phyloP scores from a whole-genome alignment of 192 early-diverging fungal genomes.

The Entomortierella beljakovae region DNA sequence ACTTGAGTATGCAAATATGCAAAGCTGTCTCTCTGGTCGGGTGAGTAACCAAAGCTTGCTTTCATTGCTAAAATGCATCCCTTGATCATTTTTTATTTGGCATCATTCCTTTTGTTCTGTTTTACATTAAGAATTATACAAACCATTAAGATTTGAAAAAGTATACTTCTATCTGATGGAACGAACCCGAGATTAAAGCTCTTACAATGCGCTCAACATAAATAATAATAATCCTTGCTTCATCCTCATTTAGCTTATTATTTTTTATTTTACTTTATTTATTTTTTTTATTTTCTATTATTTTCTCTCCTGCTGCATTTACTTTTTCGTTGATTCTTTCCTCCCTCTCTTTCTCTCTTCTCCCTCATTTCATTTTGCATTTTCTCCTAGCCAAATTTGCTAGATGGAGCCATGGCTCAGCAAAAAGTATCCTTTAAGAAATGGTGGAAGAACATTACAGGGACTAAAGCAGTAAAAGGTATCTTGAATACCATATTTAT shows the following conservation, averaged over 20 bases:
- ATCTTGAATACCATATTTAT: neutral
- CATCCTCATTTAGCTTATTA: neutral
- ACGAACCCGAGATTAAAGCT: too few relatives aligned
- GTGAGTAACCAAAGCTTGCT: too few relatives aligned
- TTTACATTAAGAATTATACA: too few relatives aligned
- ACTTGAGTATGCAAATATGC: too few relatives aligned
- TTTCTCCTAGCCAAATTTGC: neutral
- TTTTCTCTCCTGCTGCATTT: neutral
- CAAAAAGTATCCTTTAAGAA: slow-evolving; percentile 53
- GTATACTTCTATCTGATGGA: too few relatives aligned
- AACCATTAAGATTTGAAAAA: too few relatives aligned
- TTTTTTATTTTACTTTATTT: neutral
- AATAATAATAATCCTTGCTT: neutral
- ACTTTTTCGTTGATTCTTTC: neutral
- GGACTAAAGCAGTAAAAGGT: slow-evolving; percentile 47
- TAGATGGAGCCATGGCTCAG: slow-evolving; percentile 46
- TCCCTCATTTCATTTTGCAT: neutral
- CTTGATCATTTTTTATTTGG: too few relatives aligned
- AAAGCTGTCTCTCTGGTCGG: too few relatives aligned
- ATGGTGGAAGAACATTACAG: slow-evolving; percentile 55
- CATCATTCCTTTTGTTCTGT: too few relatives aligned
- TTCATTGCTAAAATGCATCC: too few relatives aligned
- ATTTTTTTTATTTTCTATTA: neutral
- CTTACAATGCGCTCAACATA: too few relatives aligned
- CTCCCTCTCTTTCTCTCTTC: slow-evolving; percentile 1